A percentile compares a stretch with the other conserved stretches of the same genome.
Evolutionary conservation across 108 stramenopile genomes (phyloP).

Genomic region (Fistulifera pelliculosa): DNA sequence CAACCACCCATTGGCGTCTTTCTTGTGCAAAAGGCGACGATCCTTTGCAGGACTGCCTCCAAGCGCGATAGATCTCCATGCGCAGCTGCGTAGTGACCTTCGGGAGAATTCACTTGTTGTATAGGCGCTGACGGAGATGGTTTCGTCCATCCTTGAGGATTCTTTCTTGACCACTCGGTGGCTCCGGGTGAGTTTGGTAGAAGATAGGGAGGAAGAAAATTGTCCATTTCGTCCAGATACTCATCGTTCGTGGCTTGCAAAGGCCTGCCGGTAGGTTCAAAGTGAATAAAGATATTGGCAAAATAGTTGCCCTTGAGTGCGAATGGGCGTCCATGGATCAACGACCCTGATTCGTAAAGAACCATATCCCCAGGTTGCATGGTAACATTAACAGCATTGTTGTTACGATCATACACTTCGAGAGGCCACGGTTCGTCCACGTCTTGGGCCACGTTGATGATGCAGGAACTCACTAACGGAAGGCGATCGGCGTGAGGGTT

Average conservation of each 20-base stretch:
- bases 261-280: constrained; percentile 60
- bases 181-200: constrained; percentile 37
- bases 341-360: constrained; percentile 43
- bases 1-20: constrained; percentile 45
- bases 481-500: constrained; percentile 81
- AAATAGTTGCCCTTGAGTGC: constrained; percentile 72
- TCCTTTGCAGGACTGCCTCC: constrained; percentile 13
- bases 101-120: constrained; percentile 21
- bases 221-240: constrained; percentile 29
- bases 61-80: constrained; percentile 33
- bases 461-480: constrained; percentile 80
- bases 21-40: constrained; percentile 15
- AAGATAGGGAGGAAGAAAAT: constrained; percentile 51
- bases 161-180: constrained; percentile 31
- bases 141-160: constrained; percentile 46
- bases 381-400: constrained; percentile 47
- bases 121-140: constrained; percentile 29
- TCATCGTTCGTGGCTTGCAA: constrained; percentile 36
- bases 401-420: constrained; percentile 81
- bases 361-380: constrained; percentile 64
- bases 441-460: constrained; percentile 87
- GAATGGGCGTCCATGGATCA: constrained; percentile 60
- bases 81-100: constrained; percentile 46
- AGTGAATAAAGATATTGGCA: constrained; percentile 87
- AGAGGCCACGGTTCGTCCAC: constrained; percentile 90